Conservation (phyloP, 2,329 filamentous ascomycete genomes). For the Cytospora chrysosperma region DNA sequence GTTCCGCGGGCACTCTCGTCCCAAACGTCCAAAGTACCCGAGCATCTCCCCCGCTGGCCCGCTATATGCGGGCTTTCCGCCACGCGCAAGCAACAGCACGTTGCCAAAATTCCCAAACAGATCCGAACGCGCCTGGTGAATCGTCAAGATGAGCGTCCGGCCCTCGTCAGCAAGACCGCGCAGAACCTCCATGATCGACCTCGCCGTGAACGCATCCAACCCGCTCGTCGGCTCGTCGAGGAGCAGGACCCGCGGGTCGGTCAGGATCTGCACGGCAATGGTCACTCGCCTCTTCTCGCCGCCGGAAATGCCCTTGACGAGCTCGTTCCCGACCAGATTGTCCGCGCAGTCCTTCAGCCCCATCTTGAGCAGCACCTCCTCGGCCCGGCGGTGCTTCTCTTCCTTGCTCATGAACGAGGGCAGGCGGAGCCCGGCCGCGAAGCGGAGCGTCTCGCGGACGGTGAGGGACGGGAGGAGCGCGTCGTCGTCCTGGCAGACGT, state of each 20-base stretch:
- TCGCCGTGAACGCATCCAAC: constrained; percentile 74
- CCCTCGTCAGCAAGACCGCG: constrained; percentile 70
- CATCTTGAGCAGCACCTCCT: constrained; percentile 72
- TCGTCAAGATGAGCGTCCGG: constrained; percentile 72
- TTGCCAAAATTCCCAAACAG: constrained; percentile 71
- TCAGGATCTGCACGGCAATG: constrained; percentile 75
- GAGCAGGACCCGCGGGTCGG: constrained; percentile 69
- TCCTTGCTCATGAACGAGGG: constrained; percentile 67
- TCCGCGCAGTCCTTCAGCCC: constrained; percentile 77
- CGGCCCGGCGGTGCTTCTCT: constrained; percentile 66
- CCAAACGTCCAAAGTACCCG: constrained; percentile 58
- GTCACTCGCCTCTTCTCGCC: constrained; percentile 77
- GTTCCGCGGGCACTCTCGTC: constrained; percentile 64
- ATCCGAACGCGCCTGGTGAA: constrained; percentile 74
- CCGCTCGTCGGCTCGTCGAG: constrained; percentile 77
- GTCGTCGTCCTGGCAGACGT: constrained; percentile 77
- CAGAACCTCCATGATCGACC: constrained; percentile 73
- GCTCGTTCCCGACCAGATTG: constrained; percentile 68
- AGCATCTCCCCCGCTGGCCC: constrained; percentile 65
- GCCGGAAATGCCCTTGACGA: constrained; percentile 76
- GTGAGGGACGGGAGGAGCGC: constrained; percentile 72
- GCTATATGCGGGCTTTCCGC: constrained; percentile 67
- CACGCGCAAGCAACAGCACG: constrained; percentile 67
- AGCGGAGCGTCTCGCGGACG: constrained; percentile 70
- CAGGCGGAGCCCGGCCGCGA: constrained; percentile 69